A percentile compares a stretch with the other conserved stretches of the same genome.
These are phyloP conservation scores for Bisporella sp. DNA, from an alignment of 2,329 filamentous ascomycete genomes.

Conservation along the genomic window DNA sequence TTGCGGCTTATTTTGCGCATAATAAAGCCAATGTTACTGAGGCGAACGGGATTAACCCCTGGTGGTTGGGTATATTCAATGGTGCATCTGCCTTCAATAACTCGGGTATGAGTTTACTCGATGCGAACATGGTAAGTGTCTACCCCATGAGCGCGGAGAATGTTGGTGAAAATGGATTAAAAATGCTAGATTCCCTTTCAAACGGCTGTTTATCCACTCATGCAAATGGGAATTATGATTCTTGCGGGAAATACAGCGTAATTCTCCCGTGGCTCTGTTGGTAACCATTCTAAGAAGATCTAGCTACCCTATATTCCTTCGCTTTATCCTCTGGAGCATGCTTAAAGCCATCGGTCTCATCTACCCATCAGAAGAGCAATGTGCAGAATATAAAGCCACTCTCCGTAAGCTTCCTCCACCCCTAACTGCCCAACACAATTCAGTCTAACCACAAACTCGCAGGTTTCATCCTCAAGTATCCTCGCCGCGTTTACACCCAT, in stretches of 20 bases:
- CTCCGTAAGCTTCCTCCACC: slow-evolving; percentile 9
- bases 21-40: slow-evolving; percentile 42
- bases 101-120: slow-evolving; percentile 61
- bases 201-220: slow-evolving; percentile 31
- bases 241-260: slow-evolving; percentile 57
- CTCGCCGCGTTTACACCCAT: slow-evolving; percentile 53
- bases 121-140: slow-evolving; percentile 50
- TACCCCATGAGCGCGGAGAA: slow-evolving; percentile 6
- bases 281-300: not conserved
- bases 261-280: not conserved
- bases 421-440: slow-evolving; percentile 35
- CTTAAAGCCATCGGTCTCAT: slow-evolving; percentile 34
- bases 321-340: slow-evolving; percentile 50
- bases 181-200: slow-evolving; percentile 32
- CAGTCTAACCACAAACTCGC: not conserved
- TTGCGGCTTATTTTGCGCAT: slow-evolving; percentile 53
- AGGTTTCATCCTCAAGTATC: slow-evolving; percentile 46
- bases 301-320: slow-evolving; percentile 53
- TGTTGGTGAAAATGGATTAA: too few relatives aligned
- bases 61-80: slow-evolving; percentile 64
- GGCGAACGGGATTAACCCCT: slow-evolving; percentile 54
- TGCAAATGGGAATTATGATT: slow-evolving; percentile 48
- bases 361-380: slow-evolving; percentile 30
- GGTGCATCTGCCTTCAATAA: slow-evolving; percentile 65
- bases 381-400: slow-evolving; percentile 20